A percentile compares a stretch with the other conserved stretches of the same genome.
Evolutionary conservation across 371 early-diverging fungal genomes (phyloP).

Genomic region (Zychaea mexicana): DNA sequence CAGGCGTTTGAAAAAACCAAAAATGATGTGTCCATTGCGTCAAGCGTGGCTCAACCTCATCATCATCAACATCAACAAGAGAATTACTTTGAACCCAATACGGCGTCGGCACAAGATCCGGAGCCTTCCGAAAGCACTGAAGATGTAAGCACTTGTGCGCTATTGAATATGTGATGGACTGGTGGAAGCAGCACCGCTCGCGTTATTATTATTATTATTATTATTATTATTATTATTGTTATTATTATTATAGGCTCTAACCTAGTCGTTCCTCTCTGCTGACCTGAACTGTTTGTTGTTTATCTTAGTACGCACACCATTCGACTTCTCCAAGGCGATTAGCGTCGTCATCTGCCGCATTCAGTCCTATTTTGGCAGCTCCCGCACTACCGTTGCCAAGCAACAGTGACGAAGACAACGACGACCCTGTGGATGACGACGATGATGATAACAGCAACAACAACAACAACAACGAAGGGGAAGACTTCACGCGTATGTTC

Average conservation of each 20-base stretch:
- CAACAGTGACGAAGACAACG: slow-evolving; percentile 12
- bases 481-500: background rate
- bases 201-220: no score
- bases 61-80: no score
- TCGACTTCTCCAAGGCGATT: background rate
- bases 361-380: slow-evolving; percentile 20
- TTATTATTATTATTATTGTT: no score
- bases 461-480: background rate
- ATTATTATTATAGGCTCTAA: background rate
- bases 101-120: background rate
- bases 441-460: slow-evolving; percentile 8
- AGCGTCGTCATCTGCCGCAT: slow-evolving; percentile 5
- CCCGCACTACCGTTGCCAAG: slow-evolving; percentile 12
- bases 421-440: background rate
- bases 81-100: background rate
- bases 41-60: background rate
- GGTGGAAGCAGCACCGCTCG: no score
- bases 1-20: slow-evolving; percentile 39
- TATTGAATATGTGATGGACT: no score
- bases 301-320: background rate
- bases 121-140: background rate
- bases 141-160: background rate
- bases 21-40: slow-evolving; percentile 7
- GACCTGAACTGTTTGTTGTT: background rate
- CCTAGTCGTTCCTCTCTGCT: background rate